Conservation (phyloP, 495 filamentous ascomycete genomes). For the Lichina pygmaea region DNA sequence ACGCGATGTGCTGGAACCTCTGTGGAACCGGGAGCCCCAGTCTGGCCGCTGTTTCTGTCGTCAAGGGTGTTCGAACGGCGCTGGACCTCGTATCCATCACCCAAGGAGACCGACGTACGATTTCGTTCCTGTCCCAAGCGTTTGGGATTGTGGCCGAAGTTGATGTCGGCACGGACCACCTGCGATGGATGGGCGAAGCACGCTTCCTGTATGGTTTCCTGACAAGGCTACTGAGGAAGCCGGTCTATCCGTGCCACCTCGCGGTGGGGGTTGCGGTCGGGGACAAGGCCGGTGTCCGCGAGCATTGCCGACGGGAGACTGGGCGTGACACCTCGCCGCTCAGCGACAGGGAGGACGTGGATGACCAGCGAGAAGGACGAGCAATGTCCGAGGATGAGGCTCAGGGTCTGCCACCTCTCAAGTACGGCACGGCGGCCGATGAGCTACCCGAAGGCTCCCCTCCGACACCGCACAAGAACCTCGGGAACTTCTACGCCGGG, state of each 20-base stretch:
- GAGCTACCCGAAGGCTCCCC: conserved; percentile 52
- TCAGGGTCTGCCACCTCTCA: conserved; percentile 39
- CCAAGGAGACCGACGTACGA: conserved; percentile 37
- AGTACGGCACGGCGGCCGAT: conserved; percentile 55
- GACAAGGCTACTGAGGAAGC: conserved; percentile 38
- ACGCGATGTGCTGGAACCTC: conserved; percentile 78
- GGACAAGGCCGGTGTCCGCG: conserved; percentile 48
- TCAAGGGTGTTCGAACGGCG: conserved; percentile 62
- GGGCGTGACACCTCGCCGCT: conserved; percentile 1
- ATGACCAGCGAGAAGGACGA: not conserved
- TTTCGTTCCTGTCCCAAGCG: conserved; percentile 81
- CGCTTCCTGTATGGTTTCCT: conserved; percentile 72
- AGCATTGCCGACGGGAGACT: conserved; percentile 34
- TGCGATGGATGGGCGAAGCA: conserved; percentile 72
- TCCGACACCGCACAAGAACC: conserved; percentile 36
- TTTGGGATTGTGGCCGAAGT: conserved; percentile 73
- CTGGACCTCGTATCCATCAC: conserved; percentile 74
- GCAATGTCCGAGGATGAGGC: conserved; percentile 4
- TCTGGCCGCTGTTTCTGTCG: conserved; percentile 48
- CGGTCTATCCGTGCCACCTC: conserved; percentile 68
- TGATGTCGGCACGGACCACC: conserved; percentile 67
- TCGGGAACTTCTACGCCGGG: conserved; percentile 85
- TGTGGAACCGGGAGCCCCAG: conserved; percentile 56
- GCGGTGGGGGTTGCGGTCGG: conserved; percentile 54
- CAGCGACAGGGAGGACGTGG: not conserved